Evolutionary conservation across 1,139 yeast genomes (phyloP), one percentile per base, ranked within the genome.

Genomic region (Dujonia santamariae): DNA sequence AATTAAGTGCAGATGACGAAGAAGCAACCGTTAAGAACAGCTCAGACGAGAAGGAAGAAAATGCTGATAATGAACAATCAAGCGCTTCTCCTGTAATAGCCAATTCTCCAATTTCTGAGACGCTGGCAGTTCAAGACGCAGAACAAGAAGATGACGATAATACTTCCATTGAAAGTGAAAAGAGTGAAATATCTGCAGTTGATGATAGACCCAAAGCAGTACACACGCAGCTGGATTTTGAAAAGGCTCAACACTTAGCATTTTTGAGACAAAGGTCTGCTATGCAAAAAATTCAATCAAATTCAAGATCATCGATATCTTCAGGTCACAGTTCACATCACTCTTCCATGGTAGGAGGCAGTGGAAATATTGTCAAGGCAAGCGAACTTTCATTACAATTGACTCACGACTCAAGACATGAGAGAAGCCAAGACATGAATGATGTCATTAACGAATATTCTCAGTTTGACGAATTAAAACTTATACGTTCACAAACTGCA

Each of bases 371-470:
- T 11, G 9, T 22, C n/a, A 5, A 22, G 6, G 9, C 12, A 11
- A 22, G 25, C 9, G 12, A 22, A 22, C 7, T 11, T 22, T n/a
- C 21, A 19, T 9, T 19, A 46, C 14, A n/a, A n/a, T n/a, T n/a
- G n/a, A 53, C 63, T 3, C 48, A 60, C 8, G 71, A 67, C 15
- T 45, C 67, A 9, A 58, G 82, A 30, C 54, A 56, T 19, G 53
- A 65, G 42, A 74, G 69, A 23, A 58, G 82, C 0, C 79, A 80
- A 47, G 75, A 63, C 30, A 68, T 79, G 34, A 46, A 56, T 12
- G 84, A 80, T 48, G 73, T 82, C 23, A 78, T 82, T 31, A 61
- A 72, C 37, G 83, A 79, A 40, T 82, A 79, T 48, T 75, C 81
- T 3, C 77, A 74, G 41, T 70, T 62, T 37, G 68, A 67, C 47